A percentile compares a stretch with the other conserved stretches of the same genome.
phyloP scores from a whole-genome alignment of 768 basidiomycete species.

The Hygrophorus russula region DNA sequence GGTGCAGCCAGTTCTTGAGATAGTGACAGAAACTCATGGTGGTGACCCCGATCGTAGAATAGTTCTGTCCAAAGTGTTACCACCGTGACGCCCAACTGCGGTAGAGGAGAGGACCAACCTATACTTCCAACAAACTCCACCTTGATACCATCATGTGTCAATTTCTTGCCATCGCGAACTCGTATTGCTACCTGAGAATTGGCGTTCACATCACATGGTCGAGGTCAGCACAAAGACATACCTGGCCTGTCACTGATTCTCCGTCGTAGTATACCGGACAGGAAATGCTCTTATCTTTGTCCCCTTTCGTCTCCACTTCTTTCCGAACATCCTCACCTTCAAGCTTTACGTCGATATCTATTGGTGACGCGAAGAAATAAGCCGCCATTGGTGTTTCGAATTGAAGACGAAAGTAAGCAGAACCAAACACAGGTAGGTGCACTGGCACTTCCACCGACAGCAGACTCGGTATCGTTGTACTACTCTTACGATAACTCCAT shows the following conservation, averaged over 20 bases:
- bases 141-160: slow-evolving; percentile 93
- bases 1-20: slow-evolving; percentile 92
- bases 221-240: slow-evolving; percentile 15
- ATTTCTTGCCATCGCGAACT: slow-evolving; percentile 89
- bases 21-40: slow-evolving; percentile 93
- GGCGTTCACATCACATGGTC: not conserved
- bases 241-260: slow-evolving; percentile 83
- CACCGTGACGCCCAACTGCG: not conserved
- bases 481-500: too few relatives aligned
- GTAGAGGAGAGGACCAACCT: slow-evolving; percentile 36
- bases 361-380: slow-evolving; percentile 85
- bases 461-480: too few relatives aligned
- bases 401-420: too few relatives aligned
- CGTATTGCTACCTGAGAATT: slow-evolving; percentile 63
- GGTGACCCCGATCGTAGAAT: slow-evolving; percentile 96
- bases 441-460: too few relatives aligned
- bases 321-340: slow-evolving; percentile 81
- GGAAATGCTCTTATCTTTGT: slow-evolving; percentile 75
- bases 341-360: slow-evolving; percentile 86
- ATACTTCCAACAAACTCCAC: slow-evolving; percentile 96
- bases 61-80: slow-evolving; percentile 39
- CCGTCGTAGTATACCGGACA: slow-evolving; percentile 96
- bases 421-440: too few relatives aligned
- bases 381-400: slow-evolving; percentile 47
- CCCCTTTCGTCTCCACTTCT: slow-evolving; percentile 80